phyloP scores from a whole-genome alignment of 140 eudicot genomes.

The Stevia rebaudiana region DNA sequence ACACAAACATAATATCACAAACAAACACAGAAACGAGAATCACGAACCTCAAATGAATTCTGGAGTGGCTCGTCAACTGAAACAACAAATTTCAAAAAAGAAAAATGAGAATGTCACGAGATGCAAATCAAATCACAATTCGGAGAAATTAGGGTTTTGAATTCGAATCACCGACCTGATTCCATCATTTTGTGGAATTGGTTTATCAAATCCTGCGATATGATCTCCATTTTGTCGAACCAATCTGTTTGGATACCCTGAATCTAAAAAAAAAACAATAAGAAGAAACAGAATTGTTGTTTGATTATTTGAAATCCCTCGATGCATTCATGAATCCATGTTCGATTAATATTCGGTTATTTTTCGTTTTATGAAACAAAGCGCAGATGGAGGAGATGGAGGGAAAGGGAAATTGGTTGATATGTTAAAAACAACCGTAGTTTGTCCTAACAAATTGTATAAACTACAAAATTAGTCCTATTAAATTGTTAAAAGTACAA shows the following conservation, averaged over 20 bases:
- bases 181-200: slow-evolving; percentile 48
- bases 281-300: background rate
- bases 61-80: slow-evolving; percentile 77
- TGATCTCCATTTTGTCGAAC: slow-evolving; percentile 49
- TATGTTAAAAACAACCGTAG: background rate
- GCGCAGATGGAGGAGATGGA: slow-evolving; percentile 26
- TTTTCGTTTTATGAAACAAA: slow-evolving; percentile 5
- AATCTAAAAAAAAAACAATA: slow-evolving; percentile 5
- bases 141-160: slow-evolving; percentile 12
- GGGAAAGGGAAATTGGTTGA: slow-evolving; percentile 11
- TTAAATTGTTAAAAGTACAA: background rate
- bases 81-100: slow-evolving; percentile 16
- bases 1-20: slow-evolving; percentile 4
- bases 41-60: slow-evolving; percentile 52
- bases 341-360: background rate
- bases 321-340: slow-evolving; percentile 16
- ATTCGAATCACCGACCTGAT: slow-evolving; percentile 35
- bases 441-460: too few relatives aligned
- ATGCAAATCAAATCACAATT: background rate
- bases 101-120: slow-evolving; percentile 10
- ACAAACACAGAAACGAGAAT: slow-evolving; percentile 12
- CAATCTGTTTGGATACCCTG: slow-evolving; percentile 21
- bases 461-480: background rate
- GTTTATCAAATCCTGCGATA: slow-evolving; percentile 48
- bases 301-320: background rate